A percentile compares a stretch with the other conserved stretches of the same genome.
Conservation (phyloP, 306 rosid genomes). For the Pyrus pyrifolia region DNA sequence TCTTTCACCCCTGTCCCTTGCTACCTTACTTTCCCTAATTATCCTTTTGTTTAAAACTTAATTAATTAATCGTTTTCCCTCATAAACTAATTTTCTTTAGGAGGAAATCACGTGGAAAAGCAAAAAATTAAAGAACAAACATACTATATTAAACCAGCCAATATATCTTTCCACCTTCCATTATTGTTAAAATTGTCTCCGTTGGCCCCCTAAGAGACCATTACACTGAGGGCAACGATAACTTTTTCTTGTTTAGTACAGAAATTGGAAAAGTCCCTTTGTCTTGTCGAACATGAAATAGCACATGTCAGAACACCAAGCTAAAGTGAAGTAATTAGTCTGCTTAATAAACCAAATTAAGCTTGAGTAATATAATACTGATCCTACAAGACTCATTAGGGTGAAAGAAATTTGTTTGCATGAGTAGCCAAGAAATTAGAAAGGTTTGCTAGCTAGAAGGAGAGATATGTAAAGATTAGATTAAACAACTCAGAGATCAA, state of each 20-base stretch:
- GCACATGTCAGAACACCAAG: neutral
- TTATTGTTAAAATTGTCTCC: constrained; percentile 2
- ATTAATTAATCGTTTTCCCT: neutral
- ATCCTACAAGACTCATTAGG: neutral
- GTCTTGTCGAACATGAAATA: neutral
- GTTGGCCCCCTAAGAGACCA: neutral
- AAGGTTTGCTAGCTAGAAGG: neutral
- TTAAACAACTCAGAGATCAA: neutral
- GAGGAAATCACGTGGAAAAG: constrained; percentile 34
- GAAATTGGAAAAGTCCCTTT: neutral
- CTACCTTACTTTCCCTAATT: neutral
- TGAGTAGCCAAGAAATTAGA: neutral
- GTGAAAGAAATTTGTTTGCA: neutral
- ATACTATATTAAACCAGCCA: neutral
- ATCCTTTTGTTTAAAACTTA: neutral
- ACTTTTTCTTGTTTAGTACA: neutral
- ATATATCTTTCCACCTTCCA: neutral
- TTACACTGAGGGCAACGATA: neutral
- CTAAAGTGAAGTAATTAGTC: neutral
- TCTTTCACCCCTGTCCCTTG: neutral
- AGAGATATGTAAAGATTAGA: neutral
- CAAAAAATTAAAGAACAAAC: constrained; percentile 6
- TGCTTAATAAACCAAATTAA: neutral
- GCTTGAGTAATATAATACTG: neutral
- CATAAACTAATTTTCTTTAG: neutral